Evolutionary conservation across 163 green algal genomes (phyloP), one percentile per base, ranked within the genome.

Genomic region (Scenedesmus sp.): DNA sequence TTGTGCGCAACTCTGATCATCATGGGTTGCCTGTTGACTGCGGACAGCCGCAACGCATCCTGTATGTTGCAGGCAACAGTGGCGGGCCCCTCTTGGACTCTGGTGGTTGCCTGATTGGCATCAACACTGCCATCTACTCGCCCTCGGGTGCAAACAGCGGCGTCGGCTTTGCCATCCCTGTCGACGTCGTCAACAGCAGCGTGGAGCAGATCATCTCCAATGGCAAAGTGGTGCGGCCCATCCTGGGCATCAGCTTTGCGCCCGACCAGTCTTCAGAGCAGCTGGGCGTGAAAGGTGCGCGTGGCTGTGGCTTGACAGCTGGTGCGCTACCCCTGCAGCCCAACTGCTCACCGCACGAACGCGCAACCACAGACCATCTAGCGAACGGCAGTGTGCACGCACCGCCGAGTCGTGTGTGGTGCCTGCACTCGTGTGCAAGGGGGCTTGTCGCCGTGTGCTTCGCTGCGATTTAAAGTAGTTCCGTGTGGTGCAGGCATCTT

Each of bases 191-290:
- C 20, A 84, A 65, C 43, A 84, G 42, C 42, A 84, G 42, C 26
- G 79, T 84, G 43, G 24, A 84, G 79, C 79, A 84, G 79, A 99
- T 99, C 68, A 95, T 99, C 46, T 82, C 90, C 87, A 97, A 95
- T 91, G 98, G 98, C 65, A 94, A 95, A 37, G 98, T 99, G 33
- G 96, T 98, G 61, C 93, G 98, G 22, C 98, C 98, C 3, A 92
- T 99, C 18, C 92, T 99, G 43, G 98, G 98, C 83, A 99, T 99
- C 88, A 94, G 95, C 22, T 99, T 99, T 93, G 98, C 98, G 0
- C 98, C 98, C 18, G 98, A 99, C 83, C 94, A 97, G 86, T 95
- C 93, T 20, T 95, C 95, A 33, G 96, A 98, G 89, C 92, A 97
- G 92, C 94, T 98, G 10, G 96, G 96, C 12, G 93, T 97, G 5